Base-by-base conservation (phyloP, 1,284 basidiomycete genomes). In the Ganoderma multipileum region DNA sequence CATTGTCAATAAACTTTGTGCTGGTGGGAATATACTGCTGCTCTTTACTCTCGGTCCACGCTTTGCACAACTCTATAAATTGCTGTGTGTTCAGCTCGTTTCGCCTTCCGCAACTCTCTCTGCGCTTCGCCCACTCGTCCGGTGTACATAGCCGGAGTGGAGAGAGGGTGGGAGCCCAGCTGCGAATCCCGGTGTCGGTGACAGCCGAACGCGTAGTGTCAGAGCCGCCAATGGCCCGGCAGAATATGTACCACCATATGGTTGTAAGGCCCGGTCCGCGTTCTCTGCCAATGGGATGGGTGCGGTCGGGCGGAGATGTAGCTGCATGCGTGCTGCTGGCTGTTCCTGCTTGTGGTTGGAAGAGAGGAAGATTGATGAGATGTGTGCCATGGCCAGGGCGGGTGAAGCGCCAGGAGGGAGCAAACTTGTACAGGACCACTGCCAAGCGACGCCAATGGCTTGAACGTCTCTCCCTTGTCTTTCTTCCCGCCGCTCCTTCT, bases 371-470 rank as follows among this genome's bases (percentile, higher is more conserved):
- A 60, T 26, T 41, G 58, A 60, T 60, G 58, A 14, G 58, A 23
- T 6, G 58, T n/a, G 7, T 50, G 58, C n/a, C n/a, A n/a, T n/a
- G n/a, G n/a, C 58, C 2, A 44, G 42, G 42, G 38, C 38, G 38
- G 8, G 11, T 6, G 23, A 41, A n/a, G 38, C 58, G 58, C 58
- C 36, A 41, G 58, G 58, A n/a, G 58, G 61, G 54, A 12, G 65
- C 26, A 67, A 67, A 33, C 66, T 63, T 67, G 54, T 42, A 59
- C 39, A 41, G 61, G 61, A 20, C 16, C 52, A 41, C 16, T 58
- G 57, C 38, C 60, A 68, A 68, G 67, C 67, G 67, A 68, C 67
- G 67, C 50, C 63, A 52, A 68, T 67, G 66, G 47, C 58, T 42
- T 68, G 50, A 68, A 50, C 30, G 63, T 61, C 54, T 60, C 54